A percentile compares a stretch with the other conserved stretches of the same genome.
Conservation (phyloP, 768 basidiomycete genomes). For the Mycena floridula region DNA sequence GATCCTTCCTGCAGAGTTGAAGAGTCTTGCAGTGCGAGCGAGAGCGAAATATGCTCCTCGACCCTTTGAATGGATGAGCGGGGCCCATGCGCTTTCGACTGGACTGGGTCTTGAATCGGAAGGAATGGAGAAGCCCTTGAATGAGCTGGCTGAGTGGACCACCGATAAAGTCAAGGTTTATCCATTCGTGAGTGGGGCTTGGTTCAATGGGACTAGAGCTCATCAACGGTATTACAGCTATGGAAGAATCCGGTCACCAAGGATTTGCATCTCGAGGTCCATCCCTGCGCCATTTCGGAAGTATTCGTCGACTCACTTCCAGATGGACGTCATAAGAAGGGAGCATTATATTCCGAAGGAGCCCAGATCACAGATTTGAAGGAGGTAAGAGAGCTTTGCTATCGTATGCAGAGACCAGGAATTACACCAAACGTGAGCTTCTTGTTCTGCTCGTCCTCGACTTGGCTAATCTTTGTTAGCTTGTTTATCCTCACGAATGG, state of each 20-base stretch:
- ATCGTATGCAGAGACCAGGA: conserved; percentile 51
- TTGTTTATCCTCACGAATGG: conserved; percentile 56
- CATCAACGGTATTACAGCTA: conserved; percentile 50
- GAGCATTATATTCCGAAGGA: conserved; percentile 49
- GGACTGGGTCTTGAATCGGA: conserved; percentile 51
- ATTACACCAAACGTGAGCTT: conserved; percentile 23
- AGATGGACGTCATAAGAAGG: conserved; percentile 26
- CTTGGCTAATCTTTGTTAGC: conserved; percentile 12
- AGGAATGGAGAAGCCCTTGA: conserved; percentile 29
- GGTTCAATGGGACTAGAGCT: conserved; percentile 34
- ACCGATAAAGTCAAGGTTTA: conserved; percentile 44
- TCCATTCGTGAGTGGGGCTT: conserved; percentile 34
- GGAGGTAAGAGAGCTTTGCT: conserved; percentile 42
- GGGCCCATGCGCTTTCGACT: conserved; percentile 39
- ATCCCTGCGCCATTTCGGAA: conserved; percentile 38
- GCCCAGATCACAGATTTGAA: conserved; percentile 42
- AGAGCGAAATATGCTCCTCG: conserved; percentile 34
- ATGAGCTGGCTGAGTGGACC: conserved; percentile 50
- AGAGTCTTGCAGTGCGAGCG: conserved; percentile 46
- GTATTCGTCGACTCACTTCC: conserved; percentile 45
- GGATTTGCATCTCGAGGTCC: conserved; percentile 50
- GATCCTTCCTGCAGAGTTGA: conserved; percentile 37
- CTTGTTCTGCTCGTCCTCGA: not conserved
- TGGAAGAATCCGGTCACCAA: not conserved
- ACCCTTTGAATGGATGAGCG: conserved; percentile 54